Evolutionary conservation across 225 moss, liverwort and hornwort genomes (phyloP).

Genomic region (Rhytidiadelphus loreus): DNA sequence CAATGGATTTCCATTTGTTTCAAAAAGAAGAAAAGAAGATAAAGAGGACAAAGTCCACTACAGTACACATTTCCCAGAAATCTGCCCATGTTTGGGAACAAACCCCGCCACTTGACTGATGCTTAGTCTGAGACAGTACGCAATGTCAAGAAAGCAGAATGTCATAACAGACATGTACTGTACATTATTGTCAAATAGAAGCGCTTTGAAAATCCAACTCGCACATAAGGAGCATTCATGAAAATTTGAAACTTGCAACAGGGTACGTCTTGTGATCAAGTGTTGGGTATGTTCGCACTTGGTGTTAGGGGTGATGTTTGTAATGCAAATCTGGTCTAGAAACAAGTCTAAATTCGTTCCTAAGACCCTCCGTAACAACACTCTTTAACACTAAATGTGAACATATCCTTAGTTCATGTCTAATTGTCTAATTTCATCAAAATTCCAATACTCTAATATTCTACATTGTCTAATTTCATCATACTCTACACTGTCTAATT

Average conservation of each 20-base stretch:
- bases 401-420: not conserved
- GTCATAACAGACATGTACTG: not conserved
- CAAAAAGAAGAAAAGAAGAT: no score
- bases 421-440: no score
- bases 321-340: no score
- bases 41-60: not conserved
- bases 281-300: not conserved
- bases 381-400: no score
- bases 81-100: not conserved
- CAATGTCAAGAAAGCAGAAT: not conserved
- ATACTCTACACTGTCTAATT: not conserved
- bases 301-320: no score
- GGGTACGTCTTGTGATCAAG: not conserved
- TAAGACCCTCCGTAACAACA: no score
- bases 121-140: not conserved
- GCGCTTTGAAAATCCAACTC: not conserved
- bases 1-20: no score
- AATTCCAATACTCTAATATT: not conserved
- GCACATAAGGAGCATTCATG: no score
- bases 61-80: not conserved
- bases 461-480: not conserved
- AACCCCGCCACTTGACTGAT: not conserved
- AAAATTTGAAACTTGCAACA: not conserved
- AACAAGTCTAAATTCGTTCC: no score
- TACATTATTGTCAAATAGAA: no score